Base-by-base conservation (phyloP, 768 basidiomycete species). In the Russula emetica region DNA sequence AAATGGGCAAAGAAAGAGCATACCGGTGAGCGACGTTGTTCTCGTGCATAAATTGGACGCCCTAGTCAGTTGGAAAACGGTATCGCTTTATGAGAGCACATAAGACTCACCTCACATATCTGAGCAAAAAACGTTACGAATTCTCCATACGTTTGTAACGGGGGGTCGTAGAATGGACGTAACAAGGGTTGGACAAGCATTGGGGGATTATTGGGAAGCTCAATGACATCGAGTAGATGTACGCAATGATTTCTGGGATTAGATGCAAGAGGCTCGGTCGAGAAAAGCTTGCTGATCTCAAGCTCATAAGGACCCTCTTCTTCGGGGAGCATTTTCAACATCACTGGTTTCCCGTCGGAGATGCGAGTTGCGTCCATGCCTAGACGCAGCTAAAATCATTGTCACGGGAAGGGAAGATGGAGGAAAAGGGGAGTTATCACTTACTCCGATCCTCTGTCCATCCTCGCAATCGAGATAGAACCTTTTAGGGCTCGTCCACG, bases 121-220 rank as follows among this genome's bases (percentile, higher is more conserved):
- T 78, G 77, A 0, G 61, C 51, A 34, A 76, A 65, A 49, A 72
- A 77, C 2, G 71, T 72, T 0, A 78, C 55, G 1, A 69, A 72
- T 65, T 79, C 78, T 1, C 78, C 76, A 2, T 75, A 57, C 0
- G 75, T 77, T 26, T 71, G 60, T 54, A 78, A 73, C 0, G 36
- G 66, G 0, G 76, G 77, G 4, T 73, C 62, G 36, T 73, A 45
- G 58, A 57, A 73, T 6, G 20, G 26, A 0, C 72, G 69, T 13
- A 78, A 60, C 2, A 72, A 62, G 1, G 78, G 72, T 69, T 77
- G 72, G 11, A 78, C 76, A 8, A 79, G 55, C 6, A 73, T 42
- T 0, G 67, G 53, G 10, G 70, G 63, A 0, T 61, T 32, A 13
- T 70, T 44, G 2, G 70, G 71, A 18, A 66, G 63, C 26, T 66